Evolutionary conservation across 768 basidiomycete genomes (phyloP).

Genomic region (Mycena epipterygia): DNA sequence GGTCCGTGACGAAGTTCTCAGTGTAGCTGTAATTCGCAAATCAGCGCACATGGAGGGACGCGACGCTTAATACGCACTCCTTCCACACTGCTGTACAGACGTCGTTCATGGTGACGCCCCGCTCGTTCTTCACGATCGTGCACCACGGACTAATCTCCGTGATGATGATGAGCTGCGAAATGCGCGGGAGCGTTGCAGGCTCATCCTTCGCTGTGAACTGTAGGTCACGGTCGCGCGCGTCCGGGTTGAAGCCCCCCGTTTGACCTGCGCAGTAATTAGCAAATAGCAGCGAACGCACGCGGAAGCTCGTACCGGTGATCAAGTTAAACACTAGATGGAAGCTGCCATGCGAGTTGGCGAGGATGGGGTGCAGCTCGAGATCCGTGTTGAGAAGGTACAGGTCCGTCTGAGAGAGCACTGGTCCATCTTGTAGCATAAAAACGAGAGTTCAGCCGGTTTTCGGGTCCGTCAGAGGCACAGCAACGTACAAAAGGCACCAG

Average conservation of each 20-base stretch:
- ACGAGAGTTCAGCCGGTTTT: neutral
- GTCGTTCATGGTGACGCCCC: constrained; percentile 83
- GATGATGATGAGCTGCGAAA: constrained; percentile 70
- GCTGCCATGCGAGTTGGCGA: constrained; percentile 58
- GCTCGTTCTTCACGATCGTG: constrained; percentile 77
- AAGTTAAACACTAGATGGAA: constrained; percentile 84
- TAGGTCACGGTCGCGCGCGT: constrained; percentile 71
- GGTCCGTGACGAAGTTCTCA: constrained; percentile 74
- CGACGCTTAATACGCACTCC: too few species aligned
- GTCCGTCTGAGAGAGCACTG: constrained; percentile 84
- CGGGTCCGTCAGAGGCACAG: neutral
- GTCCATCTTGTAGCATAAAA: constrained; percentile 68
- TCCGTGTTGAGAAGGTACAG: constrained; percentile 81
- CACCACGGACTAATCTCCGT: constrained; percentile 81
- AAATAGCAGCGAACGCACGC: neutral
- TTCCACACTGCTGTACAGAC: constrained; percentile 80
- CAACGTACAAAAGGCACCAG: constrained; percentile 58
- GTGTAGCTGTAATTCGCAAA: constrained; percentile 65
- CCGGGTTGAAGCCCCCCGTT: constrained; percentile 72
- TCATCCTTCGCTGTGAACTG: constrained; percentile 68
- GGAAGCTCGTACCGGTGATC: constrained; percentile 62
- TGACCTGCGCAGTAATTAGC: constrained; percentile 56
- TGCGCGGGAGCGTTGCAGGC: constrained; percentile 79
- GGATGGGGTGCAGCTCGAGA: constrained; percentile 81
- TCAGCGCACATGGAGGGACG: constrained; percentile 12